A percentile compares a stretch with the other conserved stretches of the same genome.
Evolutionary conservation across 2,329 filamentous ascomycete species (phyloP).

Genomic region (Botrytis deweyae): DNA sequence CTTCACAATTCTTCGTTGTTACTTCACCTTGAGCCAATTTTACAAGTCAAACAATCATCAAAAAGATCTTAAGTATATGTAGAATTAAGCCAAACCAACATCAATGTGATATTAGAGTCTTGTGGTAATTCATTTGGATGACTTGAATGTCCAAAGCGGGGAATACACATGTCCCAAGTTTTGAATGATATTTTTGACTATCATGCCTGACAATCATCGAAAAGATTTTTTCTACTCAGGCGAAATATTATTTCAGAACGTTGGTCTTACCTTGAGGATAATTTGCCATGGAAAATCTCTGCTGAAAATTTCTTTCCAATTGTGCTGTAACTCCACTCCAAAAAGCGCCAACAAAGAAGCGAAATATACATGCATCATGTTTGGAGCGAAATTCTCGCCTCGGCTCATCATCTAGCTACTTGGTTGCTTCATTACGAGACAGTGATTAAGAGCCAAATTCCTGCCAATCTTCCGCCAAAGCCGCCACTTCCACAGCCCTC

Average conservation of each 20-base stretch:
- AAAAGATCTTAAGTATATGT: neutral
- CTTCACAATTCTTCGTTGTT: neutral
- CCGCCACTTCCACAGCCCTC: neutral
- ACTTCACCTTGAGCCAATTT: neutral
- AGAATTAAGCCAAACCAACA: neutral
- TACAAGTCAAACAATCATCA: no score
- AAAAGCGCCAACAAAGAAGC: neutral
- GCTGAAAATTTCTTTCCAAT: neutral
- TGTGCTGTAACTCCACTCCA: fast-evolving
- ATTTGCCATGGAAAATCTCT: fast-evolving
- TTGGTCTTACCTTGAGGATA: neutral
- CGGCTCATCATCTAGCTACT: neutral
- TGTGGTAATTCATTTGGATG: no score
- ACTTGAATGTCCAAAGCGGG: neutral
- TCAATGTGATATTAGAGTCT: neutral
- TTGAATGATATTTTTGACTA: neutral
- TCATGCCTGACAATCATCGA: neutral
- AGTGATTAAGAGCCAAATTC: neutral
- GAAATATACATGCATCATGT: neutral
- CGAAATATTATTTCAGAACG: neutral
- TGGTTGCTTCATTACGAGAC: neutral
- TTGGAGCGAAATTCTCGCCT: neutral
- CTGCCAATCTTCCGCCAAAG: neutral
- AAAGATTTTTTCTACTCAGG: neutral
- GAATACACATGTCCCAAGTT: neutral